Evolutionary conservation across 148 eudicot genomes (phyloP).

Genomic region (Fagopyrum esculentum): DNA sequence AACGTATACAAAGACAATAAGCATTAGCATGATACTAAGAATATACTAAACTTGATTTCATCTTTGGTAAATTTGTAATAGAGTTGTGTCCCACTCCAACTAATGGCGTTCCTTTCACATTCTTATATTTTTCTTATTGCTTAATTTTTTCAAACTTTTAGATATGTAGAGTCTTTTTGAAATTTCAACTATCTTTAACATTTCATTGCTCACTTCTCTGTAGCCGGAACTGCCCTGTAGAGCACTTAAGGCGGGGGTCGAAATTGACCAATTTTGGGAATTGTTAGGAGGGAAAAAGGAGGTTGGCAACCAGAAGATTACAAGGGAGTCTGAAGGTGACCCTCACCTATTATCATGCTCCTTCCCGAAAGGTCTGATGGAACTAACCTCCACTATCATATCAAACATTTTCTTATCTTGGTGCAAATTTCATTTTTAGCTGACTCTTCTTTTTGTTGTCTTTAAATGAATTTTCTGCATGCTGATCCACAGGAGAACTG

Average conservation of each 20-base stretch:
- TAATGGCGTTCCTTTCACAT: not conserved
- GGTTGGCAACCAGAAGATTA: constrained; percentile 73
- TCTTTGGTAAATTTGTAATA: not conserved
- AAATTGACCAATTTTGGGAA: constrained; percentile 77
- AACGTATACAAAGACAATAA: not conserved
- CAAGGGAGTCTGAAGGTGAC: constrained; percentile 65
- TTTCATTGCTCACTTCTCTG: constrained; percentile 18
- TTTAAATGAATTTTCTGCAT: constrained; percentile 21
- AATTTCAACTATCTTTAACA: not conserved
- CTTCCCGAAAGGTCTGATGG: constrained; percentile 51
- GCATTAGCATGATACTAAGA: not conserved
- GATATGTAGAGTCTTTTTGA: not conserved
- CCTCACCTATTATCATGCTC: constrained; percentile 85
- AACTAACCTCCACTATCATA: not conserved
- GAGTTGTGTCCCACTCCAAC: not conserved
- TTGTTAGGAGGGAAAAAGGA: constrained; percentile 79
- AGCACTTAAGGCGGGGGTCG: constrained; percentile 82
- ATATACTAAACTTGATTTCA: not conserved
- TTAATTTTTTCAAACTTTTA: not conserved
- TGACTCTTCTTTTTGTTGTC: constrained; percentile 19
- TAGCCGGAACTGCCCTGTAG: constrained; percentile 87
- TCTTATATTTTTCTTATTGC: not conserved
- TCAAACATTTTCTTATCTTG: constrained; percentile 7
- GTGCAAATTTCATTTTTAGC: constrained; percentile 16
- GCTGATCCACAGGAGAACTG: constrained; percentile 54